phyloP scores from a whole-genome alignment of 495 filamentous ascomycete genomes.

The Podospora fimiseda region DNA sequence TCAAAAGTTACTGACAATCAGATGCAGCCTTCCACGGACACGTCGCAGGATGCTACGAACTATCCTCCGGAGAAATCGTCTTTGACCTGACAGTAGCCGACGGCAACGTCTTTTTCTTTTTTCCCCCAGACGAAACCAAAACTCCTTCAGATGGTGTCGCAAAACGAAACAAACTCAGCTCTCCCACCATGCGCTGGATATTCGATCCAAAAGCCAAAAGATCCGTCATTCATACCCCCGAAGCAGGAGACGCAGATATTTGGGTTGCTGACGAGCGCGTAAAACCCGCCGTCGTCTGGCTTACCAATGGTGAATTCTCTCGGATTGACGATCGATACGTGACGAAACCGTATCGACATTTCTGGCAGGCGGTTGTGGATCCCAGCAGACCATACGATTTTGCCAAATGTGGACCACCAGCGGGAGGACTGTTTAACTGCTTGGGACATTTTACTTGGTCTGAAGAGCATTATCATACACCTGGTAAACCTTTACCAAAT shows the following conservation, averaged over 20 bases:
- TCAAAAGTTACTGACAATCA: neutral
- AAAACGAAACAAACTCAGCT: slow-evolving; percentile 34
- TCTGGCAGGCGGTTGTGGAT: slow-evolving; percentile 48
- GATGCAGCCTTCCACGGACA: slow-evolving; percentile 43
- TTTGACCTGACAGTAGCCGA: slow-evolving; percentile 51
- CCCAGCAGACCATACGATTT: slow-evolving; percentile 42
- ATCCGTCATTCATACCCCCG: slow-evolving; percentile 6
- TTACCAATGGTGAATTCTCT: slow-evolving; percentile 51
- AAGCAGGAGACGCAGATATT: slow-evolving; percentile 9
- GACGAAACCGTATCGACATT: slow-evolving; percentile 47
- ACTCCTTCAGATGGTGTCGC: slow-evolving; percentile 21
- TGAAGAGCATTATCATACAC: slow-evolving; percentile 21
- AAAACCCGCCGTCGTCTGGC: slow-evolving; percentile 29
- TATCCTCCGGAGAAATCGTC: slow-evolving; percentile 40
- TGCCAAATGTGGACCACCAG: slow-evolving; percentile 40
- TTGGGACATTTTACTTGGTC: slow-evolving; percentile 41
- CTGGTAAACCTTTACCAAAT: too few relatives aligned
- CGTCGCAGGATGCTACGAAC: slow-evolving; percentile 45
- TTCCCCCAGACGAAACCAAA: slow-evolving; percentile 37
- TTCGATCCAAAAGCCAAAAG: slow-evolving; percentile 41
- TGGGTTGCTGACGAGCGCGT: slow-evolving; percentile 30
- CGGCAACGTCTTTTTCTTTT: slow-evolving; percentile 53
- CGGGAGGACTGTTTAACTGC: slow-evolving; percentile 44
- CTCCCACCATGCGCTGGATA: slow-evolving; percentile 48
- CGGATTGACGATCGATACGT: slow-evolving; percentile 53